Evolutionary conservation across 345 rosid genomes (phyloP), one percentile per base, ranked within the genome.

Genomic region (Bretschneidera sinensis): DNA sequence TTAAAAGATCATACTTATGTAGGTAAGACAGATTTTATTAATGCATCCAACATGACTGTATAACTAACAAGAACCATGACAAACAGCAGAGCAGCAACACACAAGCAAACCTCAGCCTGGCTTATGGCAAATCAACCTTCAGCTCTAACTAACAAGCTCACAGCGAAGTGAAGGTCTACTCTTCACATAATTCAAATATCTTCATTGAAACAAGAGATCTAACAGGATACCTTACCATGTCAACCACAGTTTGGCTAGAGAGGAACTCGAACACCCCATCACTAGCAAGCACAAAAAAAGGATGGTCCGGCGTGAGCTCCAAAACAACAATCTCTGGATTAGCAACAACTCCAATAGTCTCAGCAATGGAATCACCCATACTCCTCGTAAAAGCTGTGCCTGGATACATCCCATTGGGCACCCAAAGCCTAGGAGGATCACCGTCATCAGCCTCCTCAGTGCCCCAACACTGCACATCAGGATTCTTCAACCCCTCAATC

Each of bases 321-420:
- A 88, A 64, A 60, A 84, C 96, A 61, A 80, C 86, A 70, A 94
- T 84, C 77, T 94, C 99, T 54, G 99, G 99, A 79, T 85, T 86
- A 25, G 99, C 92, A 57, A 86, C 96, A 65, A 94, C 99, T 6
- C 99, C 99, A 71, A 90, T 87, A 14, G 92, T 73, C 79, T 94
- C 96, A 0, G 99, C 99, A 66, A 86, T 81, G 7, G 97, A 87
- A 64, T 94, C 99, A 13, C 99, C 97, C 43, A 94, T 71, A 65
- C 99, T 94, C 74, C 99, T 87, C 0, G 97, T 94, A 74, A 94
- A 94, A 49, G 99, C 99, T 9, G 99, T 90, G 31, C 99, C 99
- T 0, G 99, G 99, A 65, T 85, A 94, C 99, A 94, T 94, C 55
- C 95, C 99, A 80, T 84, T 81, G 4, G 85, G 86, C 24, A 87